Evolutionary conservation across 352 stramenopile species (phyloP).

Genomic region (Aphanomyces cochlioides): DNA sequence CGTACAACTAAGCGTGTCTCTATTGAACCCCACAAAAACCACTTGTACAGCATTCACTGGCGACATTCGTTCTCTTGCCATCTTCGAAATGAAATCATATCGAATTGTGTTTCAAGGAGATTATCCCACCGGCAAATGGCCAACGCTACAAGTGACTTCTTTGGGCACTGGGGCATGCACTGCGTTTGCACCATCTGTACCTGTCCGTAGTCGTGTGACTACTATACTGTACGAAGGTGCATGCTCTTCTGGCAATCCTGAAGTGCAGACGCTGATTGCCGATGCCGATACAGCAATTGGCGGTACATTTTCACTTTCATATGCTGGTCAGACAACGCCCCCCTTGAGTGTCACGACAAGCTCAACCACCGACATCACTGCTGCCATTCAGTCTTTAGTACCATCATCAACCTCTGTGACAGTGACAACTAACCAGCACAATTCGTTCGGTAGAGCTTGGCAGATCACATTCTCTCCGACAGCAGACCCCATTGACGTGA

Average conservation of each 20-base stretch:
- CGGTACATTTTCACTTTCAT: conserved; percentile 89
- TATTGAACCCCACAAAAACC: conserved; percentile 9
- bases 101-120: conserved; percentile 64
- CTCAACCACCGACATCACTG: conserved; percentile 73
- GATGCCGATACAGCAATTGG: conserved; percentile 75
- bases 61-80: conserved; percentile 47
- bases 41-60: conserved; percentile 44
- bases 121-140: conserved; percentile 69
- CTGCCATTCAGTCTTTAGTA: conserved; percentile 80
- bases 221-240: conserved; percentile 64
- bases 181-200: conserved; percentile 42
- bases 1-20: conserved; percentile 39
- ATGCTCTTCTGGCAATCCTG: conserved; percentile 46
- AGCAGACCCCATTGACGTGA: conserved; percentile 54
- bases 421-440: conserved; percentile 66
- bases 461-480: conserved; percentile 86
- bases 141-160: conserved; percentile 48
- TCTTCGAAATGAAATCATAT: conserved; percentile 69
- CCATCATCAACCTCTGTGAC: conserved; percentile 63
- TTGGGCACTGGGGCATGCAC: conserved; percentile 34
- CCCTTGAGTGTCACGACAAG: conserved; percentile 69
- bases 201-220: conserved; percentile 55
- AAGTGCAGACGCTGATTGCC: conserved; percentile 67
- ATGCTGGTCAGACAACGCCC: conserved; percentile 72
- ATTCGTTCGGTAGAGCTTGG: conserved; percentile 79